These are phyloP conservation scores for Paulownia fortunei DNA, from an alignment of 257 asterid genomes.

Conservation along the genomic window DNA sequence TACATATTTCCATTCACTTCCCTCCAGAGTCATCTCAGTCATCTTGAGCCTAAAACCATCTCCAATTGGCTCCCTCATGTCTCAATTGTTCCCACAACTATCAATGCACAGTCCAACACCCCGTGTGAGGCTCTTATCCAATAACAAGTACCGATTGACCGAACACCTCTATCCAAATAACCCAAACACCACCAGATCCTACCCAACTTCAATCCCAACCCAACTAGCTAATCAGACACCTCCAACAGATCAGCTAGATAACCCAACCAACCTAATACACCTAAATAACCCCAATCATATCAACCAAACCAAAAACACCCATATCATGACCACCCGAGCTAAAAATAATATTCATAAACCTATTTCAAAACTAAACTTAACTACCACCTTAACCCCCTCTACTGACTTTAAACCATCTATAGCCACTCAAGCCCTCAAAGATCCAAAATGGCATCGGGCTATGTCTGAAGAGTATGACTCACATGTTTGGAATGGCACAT, in stretches of 20 bases:
- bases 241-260: too few species aligned
- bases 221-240: too few species aligned
- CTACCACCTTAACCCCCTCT: not conserved
- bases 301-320: not conserved
- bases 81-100: too few species aligned
- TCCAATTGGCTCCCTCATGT: not conserved
- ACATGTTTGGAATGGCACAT: not conserved
- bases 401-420: not conserved
- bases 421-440: not conserved
- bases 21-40: not conserved
- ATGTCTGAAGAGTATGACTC: not conserved
- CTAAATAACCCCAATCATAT: not conserved
- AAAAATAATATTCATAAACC: not conserved
- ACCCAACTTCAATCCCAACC: too few species aligned
- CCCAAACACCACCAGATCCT: too few species aligned
- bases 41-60: not conserved
- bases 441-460: not conserved
- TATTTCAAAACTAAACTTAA: not conserved
- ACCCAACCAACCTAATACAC: too few species aligned
- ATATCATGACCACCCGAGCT: too few species aligned
- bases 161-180: too few species aligned
- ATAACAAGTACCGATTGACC: too few species aligned
- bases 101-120: too few species aligned
- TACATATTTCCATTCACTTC: not conserved
- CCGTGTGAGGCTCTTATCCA: too few species aligned